Conservation (phyloP, 129 eudicot genomes). For the Centella asiatica region DNA sequence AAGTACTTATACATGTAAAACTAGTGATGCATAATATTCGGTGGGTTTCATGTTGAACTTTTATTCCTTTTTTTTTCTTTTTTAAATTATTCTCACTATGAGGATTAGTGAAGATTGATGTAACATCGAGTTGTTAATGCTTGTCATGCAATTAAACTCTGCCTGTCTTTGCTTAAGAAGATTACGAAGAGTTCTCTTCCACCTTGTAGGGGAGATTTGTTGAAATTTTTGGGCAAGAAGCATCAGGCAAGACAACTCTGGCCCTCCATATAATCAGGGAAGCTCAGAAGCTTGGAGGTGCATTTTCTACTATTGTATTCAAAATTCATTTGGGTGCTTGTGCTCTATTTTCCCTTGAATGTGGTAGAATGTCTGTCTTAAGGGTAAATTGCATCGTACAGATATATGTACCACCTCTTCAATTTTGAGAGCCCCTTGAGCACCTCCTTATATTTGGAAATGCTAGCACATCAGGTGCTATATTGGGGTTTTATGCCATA, state of each 20-base stretch:
- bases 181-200: conserved; percentile 14
- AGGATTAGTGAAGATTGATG: neutral
- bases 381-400: too few relatives aligned
- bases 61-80: too few relatives aligned
- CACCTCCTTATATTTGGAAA: too few relatives aligned
- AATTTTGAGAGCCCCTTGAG: too few relatives aligned
- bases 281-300: conserved; percentile 99
- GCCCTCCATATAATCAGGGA: conserved; percentile 87
- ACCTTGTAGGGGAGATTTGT: conserved; percentile 85
- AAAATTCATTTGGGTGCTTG: neutral
- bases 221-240: conserved; percentile 88
- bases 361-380: neutral
- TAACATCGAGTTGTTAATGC: neutral
- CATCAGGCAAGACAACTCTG: conserved; percentile 96
- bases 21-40: too few relatives aligned
- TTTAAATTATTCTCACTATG: too few relatives aligned
- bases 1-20: too few relatives aligned
- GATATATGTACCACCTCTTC: too few relatives aligned
- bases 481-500: too few relatives aligned
- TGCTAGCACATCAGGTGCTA: too few relatives aligned
- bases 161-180: neutral
- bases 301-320: conserved; percentile 3
- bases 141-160: neutral
- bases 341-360: neutral
- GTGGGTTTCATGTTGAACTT: too few relatives aligned